Conservation (phyloP, 768 basidiomycete genomes). For the Lanmaoa rubissima region DNA sequence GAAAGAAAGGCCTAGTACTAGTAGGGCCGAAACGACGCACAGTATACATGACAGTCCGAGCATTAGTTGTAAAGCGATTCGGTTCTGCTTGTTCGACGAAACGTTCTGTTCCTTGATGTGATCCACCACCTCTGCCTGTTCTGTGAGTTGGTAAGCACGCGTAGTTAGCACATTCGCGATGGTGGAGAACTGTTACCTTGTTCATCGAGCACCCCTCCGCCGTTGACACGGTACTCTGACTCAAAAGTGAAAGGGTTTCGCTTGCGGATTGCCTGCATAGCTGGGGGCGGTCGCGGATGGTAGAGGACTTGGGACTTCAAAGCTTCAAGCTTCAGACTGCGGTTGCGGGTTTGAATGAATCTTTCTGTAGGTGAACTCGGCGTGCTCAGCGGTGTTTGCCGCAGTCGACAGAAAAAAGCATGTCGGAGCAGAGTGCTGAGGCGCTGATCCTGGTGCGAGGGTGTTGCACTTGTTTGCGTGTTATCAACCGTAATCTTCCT, state of each 20-base stretch:
- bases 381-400: constrained; percentile 3
- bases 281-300: not conserved
- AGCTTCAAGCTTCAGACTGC: not conserved
- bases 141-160: constrained; percentile 32
- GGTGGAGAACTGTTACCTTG: constrained; percentile 39
- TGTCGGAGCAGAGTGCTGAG: not conserved
- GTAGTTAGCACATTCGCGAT: not conserved
- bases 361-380: constrained; percentile 10
- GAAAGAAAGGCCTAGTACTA: not conserved
- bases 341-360: not conserved
- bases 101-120: constrained; percentile 44
- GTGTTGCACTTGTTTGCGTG: constrained; percentile 21
- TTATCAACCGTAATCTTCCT: not conserved
- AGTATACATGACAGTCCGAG: constrained; percentile 45
- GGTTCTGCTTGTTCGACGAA: constrained; percentile 41
- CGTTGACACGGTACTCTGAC: constrained; percentile 33
- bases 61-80: constrained; percentile 39
- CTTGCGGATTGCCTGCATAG: constrained; percentile 39
- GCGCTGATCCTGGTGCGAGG: constrained; percentile 13
- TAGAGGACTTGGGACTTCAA: not conserved
- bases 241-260: constrained; percentile 44
- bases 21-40: constrained; percentile 34
- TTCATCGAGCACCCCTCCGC: constrained; percentile 45
- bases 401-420: not conserved
- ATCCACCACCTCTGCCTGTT: constrained; percentile 61